Base-by-base conservation (phyloP, 305 asterid genomes). In the Fraxinus latifolia region DNA sequence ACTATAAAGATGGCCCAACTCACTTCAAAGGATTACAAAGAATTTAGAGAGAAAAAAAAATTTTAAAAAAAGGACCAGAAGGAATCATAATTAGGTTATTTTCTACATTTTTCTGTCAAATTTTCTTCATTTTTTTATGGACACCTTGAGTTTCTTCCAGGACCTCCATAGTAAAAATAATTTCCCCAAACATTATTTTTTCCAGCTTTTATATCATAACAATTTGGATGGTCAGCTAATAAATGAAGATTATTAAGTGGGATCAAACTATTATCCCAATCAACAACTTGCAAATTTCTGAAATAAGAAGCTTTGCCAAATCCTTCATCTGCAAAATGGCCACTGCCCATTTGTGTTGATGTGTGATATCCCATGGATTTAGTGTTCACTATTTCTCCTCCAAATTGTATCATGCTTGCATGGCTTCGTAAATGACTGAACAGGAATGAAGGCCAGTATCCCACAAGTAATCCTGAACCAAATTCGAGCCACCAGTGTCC, bases 401-500 rank as follows among this genome's bases (percentile, higher is more conserved):
- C 98, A 81, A 95, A 95, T 76, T 95, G 98, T 15, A 95, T 81
- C 98, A 95, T 95, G 84, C 98, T 95, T 11, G 98, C 98, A 84
- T 95, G 98, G 5, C 82, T 82, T 58, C 82, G 89, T 11, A 95
- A 72, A 84, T 95, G 98, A 71, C 93, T 92, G 79, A 95, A 95
- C 85, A 95, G 78, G 85, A 85, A 84, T 9, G 94, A 87, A 3
- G 98, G 98, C 98, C 98, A 95, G 83, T 93, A 95, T 27, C 98
- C 98, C 0, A 95, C 96, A 7, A 95, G 90, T 3, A 95, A 70
- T 1, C 98, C 98, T 2, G 89, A 72, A 15, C 98, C 98, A 62
- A 95, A 92, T 81, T 95, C 94, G 0, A 95, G 93, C 98, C 98
- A 95, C 98, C 98, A 95, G 44, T 95, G 96, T 47, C 98, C 98